Base-by-base conservation (phyloP, 192 early-diverging fungal species). In the Bifiguratus adelaidae region DNA sequence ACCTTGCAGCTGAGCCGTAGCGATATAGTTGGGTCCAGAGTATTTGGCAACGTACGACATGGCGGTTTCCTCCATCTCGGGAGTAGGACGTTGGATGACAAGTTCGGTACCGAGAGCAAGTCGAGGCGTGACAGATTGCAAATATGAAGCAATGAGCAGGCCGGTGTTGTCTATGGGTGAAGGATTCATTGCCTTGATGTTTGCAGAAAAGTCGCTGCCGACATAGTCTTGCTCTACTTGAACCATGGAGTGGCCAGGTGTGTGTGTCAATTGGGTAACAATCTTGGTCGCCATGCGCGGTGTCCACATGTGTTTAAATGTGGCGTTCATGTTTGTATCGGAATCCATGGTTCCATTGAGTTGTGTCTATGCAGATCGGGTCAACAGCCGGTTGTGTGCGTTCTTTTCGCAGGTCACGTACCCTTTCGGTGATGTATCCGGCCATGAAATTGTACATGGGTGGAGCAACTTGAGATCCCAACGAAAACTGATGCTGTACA, bases 331-430 rank as follows among this genome's bases (percentile, higher is more conserved):
- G 48, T 76, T 86, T 41, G 86, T 81, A 52, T 96, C 85, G 45
- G 85, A 86, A 55, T 97, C 96, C 68, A 99, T 78, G 59, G 86
- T 91, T 4, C 94, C 96, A 50, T 92, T 89, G 56, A 97, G 62
- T 70, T 91, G 74, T 18, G 80, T 82, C 83, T 89, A 60, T 30
- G 41, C 4, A 38, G 24, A n/a, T 34, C 16, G n/a, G 25, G 24
- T 18, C 24, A 28, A 38, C 16, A 8, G 25, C 7, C 18, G 27
- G 26, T 9, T 34, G 32, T 34, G 11, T 0, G 15, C 32, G 15
- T 34, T 34, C 32, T 13, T 34, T 34, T 34, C n/a, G n/a, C n/a
- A n/a, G n/a, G n/a, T n/a, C n/a, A 41, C 53, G 34, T 61, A 85
- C 85, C 60, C 83, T 65, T 44, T 83, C 82, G 23, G 77, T 79